Conservation (phyloP, 2,329 filamentous ascomycete genomes). For the Aureobasidium sp. region DNA sequence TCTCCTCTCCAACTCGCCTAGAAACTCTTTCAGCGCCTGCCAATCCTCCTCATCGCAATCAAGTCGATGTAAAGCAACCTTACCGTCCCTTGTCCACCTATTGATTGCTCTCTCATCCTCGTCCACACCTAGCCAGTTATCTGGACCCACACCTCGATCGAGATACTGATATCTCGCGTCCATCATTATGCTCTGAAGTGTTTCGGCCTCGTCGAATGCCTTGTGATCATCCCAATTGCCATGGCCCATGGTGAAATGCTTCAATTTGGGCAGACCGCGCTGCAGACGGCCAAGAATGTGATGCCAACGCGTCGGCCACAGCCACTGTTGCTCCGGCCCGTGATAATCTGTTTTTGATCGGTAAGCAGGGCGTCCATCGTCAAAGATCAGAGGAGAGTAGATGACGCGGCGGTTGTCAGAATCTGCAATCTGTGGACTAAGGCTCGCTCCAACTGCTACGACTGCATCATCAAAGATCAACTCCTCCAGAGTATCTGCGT, state of each 20-base stretch:
- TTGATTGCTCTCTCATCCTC: background rate
- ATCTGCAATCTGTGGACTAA: background rate
- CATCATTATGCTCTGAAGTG: background rate
- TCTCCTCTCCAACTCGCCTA: background rate
- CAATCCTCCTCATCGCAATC: slow-evolving; percentile 1
- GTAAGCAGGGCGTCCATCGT: background rate
- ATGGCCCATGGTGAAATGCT: background rate
- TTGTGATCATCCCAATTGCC: background rate
- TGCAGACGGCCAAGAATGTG: background rate
- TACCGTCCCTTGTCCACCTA: background rate
- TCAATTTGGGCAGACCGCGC: background rate
- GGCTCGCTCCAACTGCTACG: background rate
- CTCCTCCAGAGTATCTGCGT: slow-evolving; percentile 43
- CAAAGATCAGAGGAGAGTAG: background rate
- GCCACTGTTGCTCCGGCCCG: background rate
- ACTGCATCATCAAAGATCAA: slow-evolving; percentile 50
- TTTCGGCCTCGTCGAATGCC: background rate
- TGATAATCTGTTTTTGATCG: background rate
- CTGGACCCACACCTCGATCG: background rate
- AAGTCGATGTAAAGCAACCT: background rate
- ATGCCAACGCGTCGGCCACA: background rate
- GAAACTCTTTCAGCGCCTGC: background rate
- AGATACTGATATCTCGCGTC: background rate
- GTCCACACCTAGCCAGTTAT: background rate
- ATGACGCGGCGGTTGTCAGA: background rate